Base-by-base conservation (phyloP, 2,329 filamentous ascomycete genomes). In the Penicillium paneum region DNA sequence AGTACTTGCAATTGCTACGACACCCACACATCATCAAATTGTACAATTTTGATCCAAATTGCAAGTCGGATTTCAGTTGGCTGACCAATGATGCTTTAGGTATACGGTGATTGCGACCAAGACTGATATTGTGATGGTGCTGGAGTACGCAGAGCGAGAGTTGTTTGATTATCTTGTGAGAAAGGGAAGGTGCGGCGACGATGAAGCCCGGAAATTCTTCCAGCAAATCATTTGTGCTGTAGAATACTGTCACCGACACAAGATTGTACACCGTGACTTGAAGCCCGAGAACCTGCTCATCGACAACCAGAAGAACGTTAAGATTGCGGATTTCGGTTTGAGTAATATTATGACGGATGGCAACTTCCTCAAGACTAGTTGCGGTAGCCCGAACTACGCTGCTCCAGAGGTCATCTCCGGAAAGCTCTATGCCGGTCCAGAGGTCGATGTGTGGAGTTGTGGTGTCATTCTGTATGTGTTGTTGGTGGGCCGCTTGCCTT, bases 321-420 rank as follows among this genome's bases (percentile, higher is more conserved):
- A 99, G 79, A 99, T 99, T 77, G 94, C 94, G 67, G 94, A 99
- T 76, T 99, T 99, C 65, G 94, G 94, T 54, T 81, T 99, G 54
- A 97, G 93, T 79, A 99, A 99, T 72, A 99, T 99, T 76, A 99
- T 99, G 94, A 97, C 94, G 0, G 94, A 99, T 71, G 94, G 94
- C 26, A 99, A 99, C 72, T 99, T 99, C 71, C 83, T 99, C 67
- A 97, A 97, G 78, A 99, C 94, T 1, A 97, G 92, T 71, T 99
- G 94, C 68, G 94, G 94, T 49, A 97, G 93, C 70, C 94, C 94
- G 39, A 99, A 99, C 74, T 99, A 99, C 73, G 94, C 94, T 12
- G 94, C 94, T 1, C 94, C 94, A 7, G 94, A 99, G 73, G 94
- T 99, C 57, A 97, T 99, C 68, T 94, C 92, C 52, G 94, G 94